Conservation (phyloP, 176 grass and related monocot genomes). For the Aechmea fasciata region DNA sequence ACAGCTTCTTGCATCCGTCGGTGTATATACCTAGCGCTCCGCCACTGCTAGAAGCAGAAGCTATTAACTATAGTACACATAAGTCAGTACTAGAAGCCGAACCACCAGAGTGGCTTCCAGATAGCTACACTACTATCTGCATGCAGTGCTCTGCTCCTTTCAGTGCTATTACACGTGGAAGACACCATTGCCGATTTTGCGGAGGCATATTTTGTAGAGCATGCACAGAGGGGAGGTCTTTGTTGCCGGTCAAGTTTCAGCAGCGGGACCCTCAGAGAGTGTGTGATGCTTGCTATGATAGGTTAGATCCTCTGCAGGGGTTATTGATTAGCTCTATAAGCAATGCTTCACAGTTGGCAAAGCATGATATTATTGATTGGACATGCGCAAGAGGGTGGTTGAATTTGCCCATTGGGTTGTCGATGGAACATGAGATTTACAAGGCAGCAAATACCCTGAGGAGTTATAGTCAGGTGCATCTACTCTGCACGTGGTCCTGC, state of each 20-base stretch:
- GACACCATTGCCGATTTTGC: constrained; percentile 90
- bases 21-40: constrained; percentile 73
- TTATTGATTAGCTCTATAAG: constrained; percentile 62
- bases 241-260: constrained; percentile 67
- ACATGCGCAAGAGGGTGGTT: constrained; percentile 70
- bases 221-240: constrained; percentile 59
- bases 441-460: constrained; percentile 59
- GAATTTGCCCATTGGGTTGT: constrained; percentile 80
- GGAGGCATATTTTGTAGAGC: constrained; percentile 65
- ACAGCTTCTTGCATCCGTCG: constrained; percentile 56
- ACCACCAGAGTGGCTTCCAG: constrained; percentile 72
- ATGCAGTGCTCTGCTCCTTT: constrained; percentile 81
- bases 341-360: constrained; percentile 61
- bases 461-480: constrained; percentile 52
- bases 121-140: constrained; percentile 55
- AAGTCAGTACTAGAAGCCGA: constrained; percentile 55
- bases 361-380: constrained; percentile 91
- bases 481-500: background rate
- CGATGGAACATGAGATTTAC: constrained; percentile 88
- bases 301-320: constrained; percentile 72
- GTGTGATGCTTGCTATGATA: constrained; percentile 77
- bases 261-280: constrained; percentile 70
- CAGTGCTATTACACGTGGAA: constrained; percentile 49
- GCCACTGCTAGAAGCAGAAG: constrained; percentile 47
- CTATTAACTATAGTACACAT: constrained; percentile 37